These are phyloP conservation scores for Oxyria digyna DNA, from an alignment of 148 eudicot genomes.

Conservation along the genomic window DNA sequence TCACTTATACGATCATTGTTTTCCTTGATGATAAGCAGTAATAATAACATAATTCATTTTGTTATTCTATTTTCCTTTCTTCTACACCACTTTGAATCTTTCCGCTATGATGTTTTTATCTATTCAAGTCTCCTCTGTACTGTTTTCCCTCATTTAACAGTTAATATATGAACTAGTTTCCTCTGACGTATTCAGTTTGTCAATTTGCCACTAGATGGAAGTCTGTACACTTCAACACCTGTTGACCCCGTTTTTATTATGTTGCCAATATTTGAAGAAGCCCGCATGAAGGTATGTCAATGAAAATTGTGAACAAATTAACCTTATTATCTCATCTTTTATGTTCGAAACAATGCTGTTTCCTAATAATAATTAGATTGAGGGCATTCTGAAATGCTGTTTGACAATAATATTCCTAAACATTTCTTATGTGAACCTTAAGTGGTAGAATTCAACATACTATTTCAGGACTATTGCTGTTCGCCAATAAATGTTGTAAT, in stretches of 20 bases:
- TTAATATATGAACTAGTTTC: background rate
- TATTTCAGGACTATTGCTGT: background rate
- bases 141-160: background rate
- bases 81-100: background rate
- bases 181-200: background rate
- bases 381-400: background rate
- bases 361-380: background rate
- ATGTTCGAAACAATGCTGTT: background rate
- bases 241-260: slow-evolving; percentile 88
- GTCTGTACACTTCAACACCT: slow-evolving; percentile 80
- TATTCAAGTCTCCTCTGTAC: background rate
- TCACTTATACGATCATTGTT: background rate
- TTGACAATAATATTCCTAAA: background rate
- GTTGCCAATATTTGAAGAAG: slow-evolving; percentile 83
- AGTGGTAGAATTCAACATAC: background rate
- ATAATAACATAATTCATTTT: background rate
- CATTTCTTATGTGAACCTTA: background rate
- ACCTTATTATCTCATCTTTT: background rate
- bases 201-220: slow-evolving; percentile 44
- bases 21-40: background rate
- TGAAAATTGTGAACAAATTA: background rate
- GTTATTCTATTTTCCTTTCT: background rate
- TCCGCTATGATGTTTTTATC: background rate
- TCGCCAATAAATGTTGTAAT: background rate
- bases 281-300: slow-evolving; percentile 74